Evolutionary conservation across 129 eudicot species (phyloP), one percentile per base, ranked within the genome.

Genomic region (Flaveria bidentis): DNA sequence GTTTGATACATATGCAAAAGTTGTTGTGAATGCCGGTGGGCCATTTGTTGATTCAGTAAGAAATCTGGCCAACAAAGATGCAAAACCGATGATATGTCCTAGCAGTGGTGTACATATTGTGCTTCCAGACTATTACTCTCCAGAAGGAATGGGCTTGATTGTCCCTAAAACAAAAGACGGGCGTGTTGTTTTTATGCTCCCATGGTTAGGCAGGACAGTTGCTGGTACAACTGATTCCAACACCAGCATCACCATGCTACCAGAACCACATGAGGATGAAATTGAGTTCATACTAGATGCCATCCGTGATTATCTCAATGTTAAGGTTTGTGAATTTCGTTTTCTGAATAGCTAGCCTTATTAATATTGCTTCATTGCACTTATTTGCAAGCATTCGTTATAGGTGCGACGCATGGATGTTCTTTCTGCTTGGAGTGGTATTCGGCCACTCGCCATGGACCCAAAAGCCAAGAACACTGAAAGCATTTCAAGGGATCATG

Each of bases 371-470:
- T 5, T 33, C 7, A 0, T 33, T 33, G 39, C 39, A 5, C 39
- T 33, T 33, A 33, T 45, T 45, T 9, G 49, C 49, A 8, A 11
- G 12, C 15, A 13, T 10, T 47, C 12, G 52, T 47, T 47, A 28
- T 49, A 91, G 97, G 97, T 92, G 16, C 88, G 97, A 3, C 96
- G 97, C 11, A 26, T 56, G 36, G 97, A 92, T 75, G 97, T 89
- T 42, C 86, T 92, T 41, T 92, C 97, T 26, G 97, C 97, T 41
- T 92, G 97, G 97, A 92, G 97, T 87, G 97, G 97, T 72, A 92
- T 92, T 18, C 89, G 97, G 36, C 97, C 97, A 63, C 61, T 92
- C 85, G 97, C 96, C 52, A 72, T 62, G 58, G 97, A 92, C 73
- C 97, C 93, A 8, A 89, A 51, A 2, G 96, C 97, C 18, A 92